phyloP scores from a whole-genome alignment of 2,329 filamentous ascomycete species.

The Diplodia mutila region DNA sequence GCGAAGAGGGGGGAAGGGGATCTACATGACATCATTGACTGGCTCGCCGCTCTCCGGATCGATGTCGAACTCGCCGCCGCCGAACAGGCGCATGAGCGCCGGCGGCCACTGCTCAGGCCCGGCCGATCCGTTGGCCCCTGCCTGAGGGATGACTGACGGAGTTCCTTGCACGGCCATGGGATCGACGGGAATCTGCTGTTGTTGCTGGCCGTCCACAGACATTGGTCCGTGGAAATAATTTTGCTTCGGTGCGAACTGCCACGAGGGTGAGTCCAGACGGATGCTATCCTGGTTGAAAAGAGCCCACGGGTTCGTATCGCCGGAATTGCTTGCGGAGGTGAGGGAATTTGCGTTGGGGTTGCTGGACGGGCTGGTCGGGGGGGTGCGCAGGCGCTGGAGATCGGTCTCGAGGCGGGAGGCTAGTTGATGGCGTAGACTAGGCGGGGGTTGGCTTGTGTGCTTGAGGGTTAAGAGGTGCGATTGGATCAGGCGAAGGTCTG shows the following conservation, averaged over 20 bases:
- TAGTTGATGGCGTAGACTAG: conserved; percentile 28
- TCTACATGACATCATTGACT: conserved; percentile 11
- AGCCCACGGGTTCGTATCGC: conserved; percentile 27
- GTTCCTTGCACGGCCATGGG: background rate
- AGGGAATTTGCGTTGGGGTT: background rate
- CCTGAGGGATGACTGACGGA: background rate
- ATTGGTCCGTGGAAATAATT: conserved; percentile 6
- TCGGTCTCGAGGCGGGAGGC: conserved; percentile 28
- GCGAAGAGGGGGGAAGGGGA: too few species aligned
- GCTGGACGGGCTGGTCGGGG: conserved; percentile 24
- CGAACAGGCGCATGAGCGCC: conserved; percentile 22
- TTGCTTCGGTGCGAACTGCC: conserved; percentile 23
- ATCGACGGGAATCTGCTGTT: background rate
- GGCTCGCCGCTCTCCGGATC: conserved; percentile 20
- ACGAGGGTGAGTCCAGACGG: conserved; percentile 23
- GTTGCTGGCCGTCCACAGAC: conserved; percentile 3
- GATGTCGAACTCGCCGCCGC: conserved; percentile 10
- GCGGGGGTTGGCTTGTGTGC: conserved; percentile 28
- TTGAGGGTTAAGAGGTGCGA: conserved; percentile 27
- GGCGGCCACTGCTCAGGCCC: conserved; percentile 23
- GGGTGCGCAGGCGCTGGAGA: conserved; percentile 25
- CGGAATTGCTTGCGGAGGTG: background rate
- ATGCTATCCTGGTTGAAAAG: conserved; percentile 29
- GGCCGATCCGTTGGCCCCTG: background rate
- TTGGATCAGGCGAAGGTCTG: conserved; percentile 28